A percentile compares a stretch with the other conserved stretches of the same genome.
These are phyloP conservation scores for Zostera marina DNA, from an alignment of 116 monocot species.

Conservation along the genomic window DNA sequence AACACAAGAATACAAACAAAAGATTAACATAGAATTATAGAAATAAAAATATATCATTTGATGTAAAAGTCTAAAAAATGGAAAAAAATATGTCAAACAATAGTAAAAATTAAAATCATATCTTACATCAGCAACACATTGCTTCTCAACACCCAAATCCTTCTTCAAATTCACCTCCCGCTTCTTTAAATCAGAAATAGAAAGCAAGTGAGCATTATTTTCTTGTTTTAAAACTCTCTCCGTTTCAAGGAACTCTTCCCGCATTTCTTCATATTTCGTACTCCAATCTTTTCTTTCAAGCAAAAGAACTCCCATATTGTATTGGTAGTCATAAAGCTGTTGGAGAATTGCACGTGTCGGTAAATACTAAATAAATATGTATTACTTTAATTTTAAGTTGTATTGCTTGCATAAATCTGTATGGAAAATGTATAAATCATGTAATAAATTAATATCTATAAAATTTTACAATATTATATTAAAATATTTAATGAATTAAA, in stretches of 20 bases:
- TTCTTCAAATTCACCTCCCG: constrained; percentile 62
- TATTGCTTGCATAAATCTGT: background rate
- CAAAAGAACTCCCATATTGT: constrained; percentile 83
- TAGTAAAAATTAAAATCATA: background rate
- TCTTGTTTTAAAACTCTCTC: constrained; percentile 61
- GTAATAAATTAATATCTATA: no score
- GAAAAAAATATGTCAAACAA: background rate
- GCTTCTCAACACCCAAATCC: constrained; percentile 68
- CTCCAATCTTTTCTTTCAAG: constrained; percentile 83
- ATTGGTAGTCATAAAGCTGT: constrained; percentile 84
- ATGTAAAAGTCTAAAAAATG: background rate
- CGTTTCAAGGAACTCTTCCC: constrained; percentile 23
- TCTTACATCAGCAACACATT: constrained; percentile 73
- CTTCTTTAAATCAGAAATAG: constrained; percentile 46
- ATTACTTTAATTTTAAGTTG: background rate
- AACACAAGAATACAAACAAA: no score
- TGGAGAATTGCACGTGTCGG: background rate
- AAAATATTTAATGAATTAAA: no score
- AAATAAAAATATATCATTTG: no score
- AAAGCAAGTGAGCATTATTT: constrained; percentile 47
- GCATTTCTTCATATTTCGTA: constrained; percentile 41
- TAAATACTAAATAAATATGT: background rate
- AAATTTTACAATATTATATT: no score
- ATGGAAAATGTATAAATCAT: no score
- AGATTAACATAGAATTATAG: no score